These are phyloP conservation scores for Wickerhamiella brachini DNA, from an alignment of 805 yeast genomes.

Conservation along the genomic window DNA sequence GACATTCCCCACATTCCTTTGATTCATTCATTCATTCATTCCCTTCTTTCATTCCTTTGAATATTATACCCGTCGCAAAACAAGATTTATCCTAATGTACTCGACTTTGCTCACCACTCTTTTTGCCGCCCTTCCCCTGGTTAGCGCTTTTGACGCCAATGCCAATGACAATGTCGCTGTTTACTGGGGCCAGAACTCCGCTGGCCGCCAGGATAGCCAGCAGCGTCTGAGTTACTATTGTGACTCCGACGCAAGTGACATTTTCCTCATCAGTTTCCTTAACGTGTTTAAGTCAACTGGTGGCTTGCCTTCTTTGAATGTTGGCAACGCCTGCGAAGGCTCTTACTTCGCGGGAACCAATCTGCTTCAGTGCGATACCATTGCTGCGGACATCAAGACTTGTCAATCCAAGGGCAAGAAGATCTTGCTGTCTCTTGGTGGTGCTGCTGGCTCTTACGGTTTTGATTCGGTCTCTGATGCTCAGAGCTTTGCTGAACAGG, in stretches of 20 bases:
- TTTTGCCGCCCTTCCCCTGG: slow-evolving; percentile 3
- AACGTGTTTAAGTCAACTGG: slow-evolving; percentile 36
- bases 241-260: slow-evolving; percentile 48
- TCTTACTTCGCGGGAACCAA: slow-evolving; percentile 24
- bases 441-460: slow-evolving; percentile 40
- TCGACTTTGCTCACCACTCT: slow-evolving; percentile 1
- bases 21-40: neutral
- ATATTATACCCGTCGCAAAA: neutral
- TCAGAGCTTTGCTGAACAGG: slow-evolving; percentile 28
- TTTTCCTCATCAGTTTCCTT: slow-evolving; percentile 55
- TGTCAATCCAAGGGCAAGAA: slow-evolving; percentile 66
- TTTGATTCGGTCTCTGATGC: slow-evolving; percentile 35
- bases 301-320: slow-evolving; percentile 32
- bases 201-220: slow-evolving; percentile 32
- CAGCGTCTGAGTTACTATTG: slow-evolving; percentile 42
- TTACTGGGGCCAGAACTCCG: slow-evolving; percentile 81
- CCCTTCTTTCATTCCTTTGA: neutral
- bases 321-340: slow-evolving; percentile 38
- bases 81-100: neutral
- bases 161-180: slow-evolving; percentile 50
- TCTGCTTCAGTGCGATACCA: slow-evolving; percentile 31
- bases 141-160: slow-evolving; percentile 6
- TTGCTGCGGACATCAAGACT: slow-evolving; percentile 46
- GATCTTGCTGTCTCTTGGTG: slow-evolving; percentile 52
- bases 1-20: neutral